Evolutionary conservation across 2,329 filamentous ascomycete species (phyloP).

Genomic region (Nigrospora sphaerica): DNA sequence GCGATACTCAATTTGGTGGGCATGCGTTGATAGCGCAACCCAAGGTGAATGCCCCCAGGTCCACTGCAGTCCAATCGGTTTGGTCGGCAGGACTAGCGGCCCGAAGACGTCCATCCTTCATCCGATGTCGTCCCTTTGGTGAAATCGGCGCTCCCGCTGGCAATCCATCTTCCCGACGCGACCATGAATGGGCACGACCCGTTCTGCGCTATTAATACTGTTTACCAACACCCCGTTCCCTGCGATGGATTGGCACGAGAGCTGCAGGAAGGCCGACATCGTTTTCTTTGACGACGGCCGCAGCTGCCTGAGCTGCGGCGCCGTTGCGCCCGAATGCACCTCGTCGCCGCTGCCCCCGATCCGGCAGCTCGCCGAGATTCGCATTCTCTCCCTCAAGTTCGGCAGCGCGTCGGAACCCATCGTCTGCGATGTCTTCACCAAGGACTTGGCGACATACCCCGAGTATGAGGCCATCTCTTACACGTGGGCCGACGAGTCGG

Average conservation of each 20-base stretch:
- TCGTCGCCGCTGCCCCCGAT: neutral
- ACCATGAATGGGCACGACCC: too few relatives aligned
- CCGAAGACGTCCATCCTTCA: too few relatives aligned
- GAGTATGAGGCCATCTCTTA: conserved; percentile 9
- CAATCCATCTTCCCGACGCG: too few relatives aligned
- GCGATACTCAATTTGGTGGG: too few relatives aligned
- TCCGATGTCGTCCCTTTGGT: too few relatives aligned
- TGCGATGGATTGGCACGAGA: conserved; percentile 7
- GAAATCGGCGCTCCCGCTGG: too few relatives aligned
- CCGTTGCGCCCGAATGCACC: neutral
- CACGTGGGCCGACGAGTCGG: conserved; percentile 7
- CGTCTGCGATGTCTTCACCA: conserved; percentile 1
- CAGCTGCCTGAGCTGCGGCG: conserved; percentile 6
- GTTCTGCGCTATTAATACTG: too few relatives aligned
- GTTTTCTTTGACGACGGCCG: neutral
- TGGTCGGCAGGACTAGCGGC: too few relatives aligned
- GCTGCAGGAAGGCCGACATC: conserved; percentile 5
- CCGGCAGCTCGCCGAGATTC: conserved; percentile 2
- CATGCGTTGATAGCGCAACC: too few relatives aligned
- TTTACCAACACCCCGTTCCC: neutral
- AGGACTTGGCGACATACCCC: neutral
- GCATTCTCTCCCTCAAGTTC: conserved; percentile 2
- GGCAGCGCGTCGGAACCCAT: conserved; percentile 1
- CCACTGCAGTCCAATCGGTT: too few relatives aligned
- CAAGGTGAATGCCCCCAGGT: too few relatives aligned